These are phyloP conservation scores for Monosporascus ibericus DNA, from an alignment of 2,329 filamentous ascomycete species.

Conservation along the genomic window DNA sequence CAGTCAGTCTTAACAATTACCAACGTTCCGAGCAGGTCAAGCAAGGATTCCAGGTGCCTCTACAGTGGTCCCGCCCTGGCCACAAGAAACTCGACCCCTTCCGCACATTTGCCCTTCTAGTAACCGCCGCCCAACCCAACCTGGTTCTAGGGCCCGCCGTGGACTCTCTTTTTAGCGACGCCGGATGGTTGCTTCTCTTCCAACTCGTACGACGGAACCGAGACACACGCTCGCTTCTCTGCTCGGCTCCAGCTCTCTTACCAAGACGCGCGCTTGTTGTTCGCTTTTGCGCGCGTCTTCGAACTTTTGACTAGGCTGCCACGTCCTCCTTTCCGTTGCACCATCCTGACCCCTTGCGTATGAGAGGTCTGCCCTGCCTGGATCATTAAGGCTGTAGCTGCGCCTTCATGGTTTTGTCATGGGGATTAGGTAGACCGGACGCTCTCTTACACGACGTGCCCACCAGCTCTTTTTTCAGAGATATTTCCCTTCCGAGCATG, in stretches of 20 bases:
- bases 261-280: slow-evolving; percentile 32
- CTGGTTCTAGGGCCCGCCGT: slow-evolving; percentile 15
- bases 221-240: slow-evolving; percentile 21
- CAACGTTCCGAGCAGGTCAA: background rate
- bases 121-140: slow-evolving; percentile 16
- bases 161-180: slow-evolving; percentile 11
- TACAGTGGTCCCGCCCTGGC: background rate
- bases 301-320: slow-evolving; percentile 20
- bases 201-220: slow-evolving; percentile 19
- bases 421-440: background rate
- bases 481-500: slow-evolving; percentile 13
- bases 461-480: slow-evolving; percentile 1
- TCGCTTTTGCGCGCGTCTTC: slow-evolving; percentile 24
- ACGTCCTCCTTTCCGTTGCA: slow-evolving; percentile 12
- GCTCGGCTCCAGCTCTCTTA: slow-evolving; percentile 14
- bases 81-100: background rate
- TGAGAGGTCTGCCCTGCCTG: slow-evolving; percentile 9
- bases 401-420: background rate
- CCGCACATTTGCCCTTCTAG: background rate
- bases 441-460: background rate
- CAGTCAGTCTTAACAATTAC: background rate
- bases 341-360: slow-evolving; percentile 14
- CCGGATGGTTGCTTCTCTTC: slow-evolving; percentile 10
- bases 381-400: background rate
- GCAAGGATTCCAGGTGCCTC: background rate